These are phyloP conservation scores for Darksidea phi DNA, from an alignment of 495 filamentous ascomycete genomes.

Conservation along the genomic window DNA sequence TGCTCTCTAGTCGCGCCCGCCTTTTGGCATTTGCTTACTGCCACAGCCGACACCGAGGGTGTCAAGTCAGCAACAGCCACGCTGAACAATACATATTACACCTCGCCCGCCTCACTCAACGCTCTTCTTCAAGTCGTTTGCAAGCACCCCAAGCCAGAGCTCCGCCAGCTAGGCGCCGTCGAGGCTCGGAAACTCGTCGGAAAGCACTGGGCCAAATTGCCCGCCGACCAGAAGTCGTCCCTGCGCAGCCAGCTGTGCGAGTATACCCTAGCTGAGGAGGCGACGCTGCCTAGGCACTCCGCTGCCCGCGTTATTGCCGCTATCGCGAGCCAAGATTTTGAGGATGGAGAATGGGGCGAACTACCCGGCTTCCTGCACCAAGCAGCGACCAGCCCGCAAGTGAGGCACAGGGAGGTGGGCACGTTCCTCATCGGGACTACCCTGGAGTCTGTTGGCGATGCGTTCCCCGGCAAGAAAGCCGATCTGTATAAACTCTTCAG, in stretches of 20 bases:
- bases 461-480: slow-evolving; percentile 70
- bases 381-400: slow-evolving; percentile 67
- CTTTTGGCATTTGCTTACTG: slow-evolving; percentile 13
- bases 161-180: slow-evolving; percentile 87
- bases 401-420: slow-evolving; percentile 81
- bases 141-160: slow-evolving; percentile 64
- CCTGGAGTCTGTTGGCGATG: slow-evolving; percentile 77
- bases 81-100: slow-evolving; percentile 88
- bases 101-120: slow-evolving; percentile 75
- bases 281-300: slow-evolving; percentile 74
- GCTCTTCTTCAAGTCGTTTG: slow-evolving; percentile 82
- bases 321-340: slow-evolving; percentile 81
- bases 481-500: slow-evolving; percentile 80
- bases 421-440: slow-evolving; percentile 91
- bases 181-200: slow-evolving; percentile 76
- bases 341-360: slow-evolving; percentile 82
- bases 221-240: slow-evolving; percentile 66
- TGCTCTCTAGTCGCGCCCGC: slow-evolving; percentile 9
- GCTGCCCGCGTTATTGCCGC: slow-evolving; percentile 83
- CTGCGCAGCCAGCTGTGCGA: slow-evolving; percentile 80
- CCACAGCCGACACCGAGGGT: slow-evolving; percentile 67
- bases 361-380: slow-evolving; percentile 71
- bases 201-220: slow-evolving; percentile 76
- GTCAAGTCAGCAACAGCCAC: slow-evolving; percentile 88
- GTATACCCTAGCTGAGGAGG: slow-evolving; percentile 73